A percentile compares a stretch with the other conserved stretches of the same genome.
Conservation (phyloP, 139 green algal species). For the Picochlorum sp. region DNA sequence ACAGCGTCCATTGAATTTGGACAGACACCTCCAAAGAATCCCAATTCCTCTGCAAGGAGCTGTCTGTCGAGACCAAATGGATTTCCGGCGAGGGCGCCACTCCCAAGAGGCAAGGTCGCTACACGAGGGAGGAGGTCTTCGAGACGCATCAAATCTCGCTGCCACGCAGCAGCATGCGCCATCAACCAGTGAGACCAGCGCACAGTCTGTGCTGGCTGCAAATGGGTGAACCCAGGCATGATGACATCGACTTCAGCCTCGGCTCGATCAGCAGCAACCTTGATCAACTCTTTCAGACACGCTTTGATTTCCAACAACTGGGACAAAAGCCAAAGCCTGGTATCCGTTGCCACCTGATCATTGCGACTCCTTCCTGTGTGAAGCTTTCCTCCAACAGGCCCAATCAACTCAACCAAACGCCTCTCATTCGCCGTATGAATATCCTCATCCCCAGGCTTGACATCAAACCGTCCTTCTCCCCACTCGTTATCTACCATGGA, state of each 20-base stretch:
- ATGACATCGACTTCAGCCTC: constrained; percentile 81
- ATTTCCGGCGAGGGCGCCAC: constrained; percentile 89
- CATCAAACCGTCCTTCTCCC: constrained; percentile 59
- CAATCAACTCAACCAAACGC: constrained; percentile 82
- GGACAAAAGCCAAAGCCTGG: constrained; percentile 81
- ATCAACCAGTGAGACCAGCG: constrained; percentile 94
- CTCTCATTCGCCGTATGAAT: constrained; percentile 98
- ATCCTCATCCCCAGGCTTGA: constrained; percentile 88
- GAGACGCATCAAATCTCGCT: constrained; percentile 90
- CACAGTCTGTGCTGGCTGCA: constrained; percentile 91
- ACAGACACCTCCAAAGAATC: constrained; percentile 61
- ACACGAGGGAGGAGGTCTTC: constrained; percentile 76
- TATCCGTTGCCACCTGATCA: constrained; percentile 96
- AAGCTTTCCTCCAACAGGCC: constrained; percentile 88
- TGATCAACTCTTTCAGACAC: constrained; percentile 72
- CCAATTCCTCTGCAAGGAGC: constrained; percentile 59
- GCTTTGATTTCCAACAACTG: constrained; percentile 57
- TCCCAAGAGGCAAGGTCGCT: constrained; percentile 81
- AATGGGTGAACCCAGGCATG: constrained; percentile 94
- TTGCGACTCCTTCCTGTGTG: constrained; percentile 94
- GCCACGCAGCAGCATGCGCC: constrained; percentile 78
- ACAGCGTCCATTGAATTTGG: constrained; percentile 97
- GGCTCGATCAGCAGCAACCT: constrained; percentile 62
- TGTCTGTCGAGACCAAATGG: constrained; percentile 88
- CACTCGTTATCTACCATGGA: constrained; percentile 59